Base-by-base conservation (phyloP, 1,284 basidiomycete genomes). In the Fomes fomentarius region DNA sequence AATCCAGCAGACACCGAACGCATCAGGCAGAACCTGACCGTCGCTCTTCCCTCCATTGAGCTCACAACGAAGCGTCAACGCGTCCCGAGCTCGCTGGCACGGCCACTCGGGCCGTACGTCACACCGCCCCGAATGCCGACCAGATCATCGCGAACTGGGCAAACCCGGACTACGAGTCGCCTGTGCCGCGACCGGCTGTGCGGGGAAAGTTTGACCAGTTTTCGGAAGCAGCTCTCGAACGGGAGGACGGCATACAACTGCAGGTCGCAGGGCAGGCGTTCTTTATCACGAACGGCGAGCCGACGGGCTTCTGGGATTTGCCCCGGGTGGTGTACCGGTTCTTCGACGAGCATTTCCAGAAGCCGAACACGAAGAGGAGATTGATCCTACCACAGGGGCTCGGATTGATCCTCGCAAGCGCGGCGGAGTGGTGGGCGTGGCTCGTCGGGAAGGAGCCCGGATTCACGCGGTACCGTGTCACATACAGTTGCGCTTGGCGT, bases 211-310 rank as follows among this genome's bases (percentile, higher is more conserved):
- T 89, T 66, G 89, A 94, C 70, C 83, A 83, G 43, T 76, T 91
- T 47, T 81, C 85, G 0, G 81, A 85, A 15, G 66, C 71, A 24
- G 77, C 78, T 12, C 72, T 89, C 58, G 80, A 73, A 26, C 74
- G 79, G 34, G 71, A 81, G 38, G 73, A 76, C 47, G 66, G 69
- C 3, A 76, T 78, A 46, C 82, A 83, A 6, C 77, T 94, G 14
- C 79, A 85, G 58, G 91, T 98, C 33, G 95, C 94, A 3, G 97
- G 97, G 0, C 91, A 98, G 71, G 93, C 81, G 0, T 99, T 97
- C 78, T 97, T 96, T 78, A 94, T 99, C 74, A 97, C 96, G 57
- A 98, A 98, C 69, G 95, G 96, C 60, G 96, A 98, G 71, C 96
- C 96, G 1, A 81, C 91, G 54, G 92, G 92, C 68, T 98, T 98